phyloP scores from a whole-genome alignment of 1,284 basidiomycete species.

The Phellopilus nigrolimitatus region DNA sequence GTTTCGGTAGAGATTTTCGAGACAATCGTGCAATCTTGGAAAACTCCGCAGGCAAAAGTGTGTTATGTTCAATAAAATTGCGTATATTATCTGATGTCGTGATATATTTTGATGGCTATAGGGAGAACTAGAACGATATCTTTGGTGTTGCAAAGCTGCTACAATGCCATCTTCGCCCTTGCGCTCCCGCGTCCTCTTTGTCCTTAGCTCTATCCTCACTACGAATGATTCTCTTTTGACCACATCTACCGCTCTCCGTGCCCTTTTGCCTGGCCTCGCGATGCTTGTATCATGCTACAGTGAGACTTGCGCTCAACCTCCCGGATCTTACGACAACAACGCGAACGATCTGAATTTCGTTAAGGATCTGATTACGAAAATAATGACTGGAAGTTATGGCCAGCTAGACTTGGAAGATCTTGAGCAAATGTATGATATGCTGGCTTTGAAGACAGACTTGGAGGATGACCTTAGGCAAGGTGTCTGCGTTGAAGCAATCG shows the following conservation, averaged over 20 bases:
- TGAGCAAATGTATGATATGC: conserved; percentile 35
- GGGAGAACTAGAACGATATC: conserved; percentile 51
- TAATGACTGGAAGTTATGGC: conserved; percentile 30
- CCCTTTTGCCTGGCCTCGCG: conserved; percentile 48
- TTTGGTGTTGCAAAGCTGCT: conserved; percentile 65
- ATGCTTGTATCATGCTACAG: conserved; percentile 34
- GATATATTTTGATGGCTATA: conserved; percentile 25
- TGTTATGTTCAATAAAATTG: conserved; percentile 13
- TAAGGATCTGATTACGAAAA: conserved; percentile 27
- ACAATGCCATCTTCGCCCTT: conserved; percentile 34
- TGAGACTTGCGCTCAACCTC: neutral
- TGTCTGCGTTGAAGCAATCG: conserved; percentile 36
- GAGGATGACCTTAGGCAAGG: conserved; percentile 28
- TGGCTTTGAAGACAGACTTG: conserved; percentile 29
- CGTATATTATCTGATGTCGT: neutral
- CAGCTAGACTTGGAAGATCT: conserved; percentile 29
- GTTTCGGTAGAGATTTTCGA: conserved; percentile 61
- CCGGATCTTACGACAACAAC: conserved; percentile 10
- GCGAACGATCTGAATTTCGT: conserved; percentile 28
- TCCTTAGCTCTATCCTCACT: conserved; percentile 45
- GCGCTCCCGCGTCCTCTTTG: conserved; percentile 44
- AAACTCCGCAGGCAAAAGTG: conserved; percentile 44
- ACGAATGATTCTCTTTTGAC: conserved; percentile 39
- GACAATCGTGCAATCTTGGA: conserved; percentile 51
- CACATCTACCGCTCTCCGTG: conserved; percentile 45